Conservation (phyloP, 768 basidiomycete genomes). For the Lactarius hatsudake region DNA sequence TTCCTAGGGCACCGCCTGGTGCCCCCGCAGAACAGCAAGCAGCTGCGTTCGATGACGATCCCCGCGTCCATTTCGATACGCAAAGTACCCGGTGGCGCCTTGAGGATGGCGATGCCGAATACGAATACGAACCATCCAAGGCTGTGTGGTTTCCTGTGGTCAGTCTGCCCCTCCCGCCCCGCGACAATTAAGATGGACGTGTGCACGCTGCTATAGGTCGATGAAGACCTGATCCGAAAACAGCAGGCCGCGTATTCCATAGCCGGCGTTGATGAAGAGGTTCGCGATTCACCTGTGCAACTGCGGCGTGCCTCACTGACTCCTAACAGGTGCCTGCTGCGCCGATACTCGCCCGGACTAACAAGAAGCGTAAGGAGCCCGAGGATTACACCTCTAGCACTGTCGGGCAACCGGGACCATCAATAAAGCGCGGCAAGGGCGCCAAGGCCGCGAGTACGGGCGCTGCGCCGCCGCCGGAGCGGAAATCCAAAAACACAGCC, state of each 20-base stretch:
- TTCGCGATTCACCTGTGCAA: slow-evolving; percentile 38
- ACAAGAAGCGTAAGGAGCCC: slow-evolving; percentile 74
- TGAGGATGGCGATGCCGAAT: slow-evolving; percentile 89
- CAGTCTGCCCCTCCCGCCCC: slow-evolving; percentile 35
- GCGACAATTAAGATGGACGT: slow-evolving; percentile 25
- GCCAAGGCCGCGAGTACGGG: slow-evolving; percentile 40
- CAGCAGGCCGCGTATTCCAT: slow-evolving; percentile 97
- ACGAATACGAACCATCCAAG: slow-evolving; percentile 80
- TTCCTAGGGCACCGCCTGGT: slow-evolving; percentile 43
- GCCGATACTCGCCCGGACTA: slow-evolving; percentile 75
- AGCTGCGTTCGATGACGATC: slow-evolving; percentile 75
- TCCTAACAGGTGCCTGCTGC: slow-evolving; percentile 73
- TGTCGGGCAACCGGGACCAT: slow-evolving; percentile 44
- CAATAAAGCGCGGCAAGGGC: slow-evolving; percentile 68
- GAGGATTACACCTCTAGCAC: slow-evolving; percentile 68
- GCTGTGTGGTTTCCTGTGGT: slow-evolving; percentile 85
- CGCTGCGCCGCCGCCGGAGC: slow-evolving; percentile 38
- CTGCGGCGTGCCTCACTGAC: slow-evolving; percentile 23
- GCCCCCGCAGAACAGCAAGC: slow-evolving; percentile 56
- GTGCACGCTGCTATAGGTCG: slow-evolving; percentile 51
- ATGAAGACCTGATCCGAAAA: slow-evolving; percentile 79
- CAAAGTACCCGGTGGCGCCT: slow-evolving; percentile 77
- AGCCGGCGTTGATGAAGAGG: slow-evolving; percentile 90
- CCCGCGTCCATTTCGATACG: slow-evolving; percentile 78
- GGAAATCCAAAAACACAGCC: slow-evolving; percentile 87